Conservation (phyloP, 2,329 filamentous ascomycete species). For the Talaromyces amestolkiae region DNA sequence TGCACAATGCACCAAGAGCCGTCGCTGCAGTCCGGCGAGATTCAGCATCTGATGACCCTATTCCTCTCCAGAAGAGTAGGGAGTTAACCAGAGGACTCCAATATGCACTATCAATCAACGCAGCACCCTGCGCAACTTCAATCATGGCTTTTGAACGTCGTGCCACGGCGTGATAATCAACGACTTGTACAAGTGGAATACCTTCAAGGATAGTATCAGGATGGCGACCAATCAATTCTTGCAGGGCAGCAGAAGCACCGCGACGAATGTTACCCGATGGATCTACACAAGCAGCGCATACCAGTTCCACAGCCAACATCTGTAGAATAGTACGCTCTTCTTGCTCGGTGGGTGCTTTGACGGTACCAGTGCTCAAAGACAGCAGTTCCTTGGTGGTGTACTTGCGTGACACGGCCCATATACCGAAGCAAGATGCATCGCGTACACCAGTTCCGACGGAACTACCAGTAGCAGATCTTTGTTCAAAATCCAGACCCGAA, state of each 20-base stretch:
- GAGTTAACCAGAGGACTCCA: slow-evolving; percentile 68
- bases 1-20: slow-evolving; percentile 59
- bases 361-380: slow-evolving; percentile 49
- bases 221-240: slow-evolving; percentile 90
- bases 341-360: slow-evolving; percentile 31
- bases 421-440: slow-evolving; percentile 92
- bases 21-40: slow-evolving; percentile 70
- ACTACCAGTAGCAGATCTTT: slow-evolving; percentile 77
- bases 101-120: slow-evolving; percentile 62
- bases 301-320: slow-evolving; percentile 74
- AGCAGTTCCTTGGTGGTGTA: slow-evolving; percentile 79
- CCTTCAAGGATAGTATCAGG: slow-evolving; percentile 79
- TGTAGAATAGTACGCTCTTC: slow-evolving; percentile 59
- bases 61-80: slow-evolving; percentile 80
- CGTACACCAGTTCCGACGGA: slow-evolving; percentile 86
- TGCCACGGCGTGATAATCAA: slow-evolving; percentile 92
- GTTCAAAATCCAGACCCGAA: slow-evolving; percentile 81
- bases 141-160: slow-evolving; percentile 78
- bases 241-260: slow-evolving; percentile 86
- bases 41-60: slow-evolving; percentile 72
- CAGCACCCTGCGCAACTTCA: slow-evolving; percentile 69
- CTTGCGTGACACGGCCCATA: slow-evolving; percentile 86
- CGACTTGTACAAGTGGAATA: slow-evolving; percentile 79
- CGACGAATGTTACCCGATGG: slow-evolving; percentile 89
- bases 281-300: slow-evolving; percentile 79